Percentiles rank a stretch among this genome's conserved stretches.
Conservation (phyloP, 257 asterid genomes). For the Marsdenia floribunda region DNA sequence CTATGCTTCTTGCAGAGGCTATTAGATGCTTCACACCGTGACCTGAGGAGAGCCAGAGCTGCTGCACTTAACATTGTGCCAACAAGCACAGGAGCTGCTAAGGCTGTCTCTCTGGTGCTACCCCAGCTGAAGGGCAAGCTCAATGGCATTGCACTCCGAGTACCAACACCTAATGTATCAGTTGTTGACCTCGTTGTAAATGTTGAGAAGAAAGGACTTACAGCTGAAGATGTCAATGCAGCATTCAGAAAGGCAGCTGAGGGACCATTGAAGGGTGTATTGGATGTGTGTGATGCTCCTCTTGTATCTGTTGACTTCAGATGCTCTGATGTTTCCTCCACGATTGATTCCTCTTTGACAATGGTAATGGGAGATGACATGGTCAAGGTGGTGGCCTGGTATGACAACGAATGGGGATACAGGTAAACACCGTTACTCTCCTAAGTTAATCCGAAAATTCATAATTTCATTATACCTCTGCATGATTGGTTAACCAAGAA, state of each 20-base stretch:
- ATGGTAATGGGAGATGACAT: constrained; percentile 98
- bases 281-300: constrained; percentile 73
- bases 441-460: not conserved
- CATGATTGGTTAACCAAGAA: no score
- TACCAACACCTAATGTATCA: constrained; percentile 93
- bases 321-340: constrained; percentile 69
- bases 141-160: constrained; percentile 88
- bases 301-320: constrained; percentile 89
- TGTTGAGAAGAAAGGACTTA: constrained; percentile 69
- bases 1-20: constrained; percentile 52
- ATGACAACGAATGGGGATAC: constrained; percentile 98
- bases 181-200: constrained; percentile 86
- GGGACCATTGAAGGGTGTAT: constrained; percentile 62
- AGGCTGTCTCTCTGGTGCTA: constrained; percentile 88
- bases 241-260: constrained; percentile 89
- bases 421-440: constrained; percentile 34
- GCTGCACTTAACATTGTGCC: constrained; percentile 96
- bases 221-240: constrained; percentile 75
- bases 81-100: constrained; percentile 92
- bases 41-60: constrained; percentile 83
- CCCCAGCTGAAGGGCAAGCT: constrained; percentile 95
- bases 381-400: constrained; percentile 99
- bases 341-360: constrained; percentile 81
- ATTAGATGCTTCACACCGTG: constrained; percentile 88
- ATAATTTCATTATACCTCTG: not conserved